phyloP scores from a whole-genome alignment of 2,329 filamentous ascomycete species.

The Aspergillus nomiae region DNA sequence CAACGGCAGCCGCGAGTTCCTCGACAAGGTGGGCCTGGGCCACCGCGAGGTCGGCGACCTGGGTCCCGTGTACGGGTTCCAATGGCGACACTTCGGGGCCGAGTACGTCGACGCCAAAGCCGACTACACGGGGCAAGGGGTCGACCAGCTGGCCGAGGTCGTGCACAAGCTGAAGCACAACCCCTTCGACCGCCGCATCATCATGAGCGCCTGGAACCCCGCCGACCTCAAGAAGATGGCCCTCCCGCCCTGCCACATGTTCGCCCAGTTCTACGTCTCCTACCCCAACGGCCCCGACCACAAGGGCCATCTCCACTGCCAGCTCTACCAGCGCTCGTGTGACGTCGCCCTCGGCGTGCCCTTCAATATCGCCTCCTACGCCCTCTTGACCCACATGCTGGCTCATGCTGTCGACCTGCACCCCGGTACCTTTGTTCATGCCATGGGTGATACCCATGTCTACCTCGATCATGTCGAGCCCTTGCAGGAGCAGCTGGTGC shows the following conservation, averaged over 20 bases:
- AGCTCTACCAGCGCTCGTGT: constrained; percentile 90
- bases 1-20: constrained; percentile 86
- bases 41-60: constrained; percentile 87
- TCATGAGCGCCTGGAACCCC: constrained; percentile 93
- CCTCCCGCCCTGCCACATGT: constrained; percentile 94
- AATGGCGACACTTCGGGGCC: constrained; percentile 97
- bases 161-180: constrained; percentile 79
- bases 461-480: constrained; percentile 93
- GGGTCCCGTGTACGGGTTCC: constrained; percentile 95
- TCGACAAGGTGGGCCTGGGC: constrained; percentile 79
- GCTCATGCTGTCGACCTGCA: constrained; percentile 82
- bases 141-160: constrained; percentile 92
- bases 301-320: constrained; percentile 77
- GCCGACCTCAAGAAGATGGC: constrained; percentile 85
- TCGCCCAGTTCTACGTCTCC: constrained; percentile 92
- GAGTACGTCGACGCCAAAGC: constrained; percentile 76
- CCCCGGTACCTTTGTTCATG: constrained; percentile 86
- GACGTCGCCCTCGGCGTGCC: constrained; percentile 97
- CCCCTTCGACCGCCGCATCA: constrained; percentile 87
- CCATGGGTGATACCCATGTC: constrained; percentile 97
- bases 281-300: constrained; percentile 54
- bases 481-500: constrained; percentile 73
- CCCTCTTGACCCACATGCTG: constrained; percentile 91
- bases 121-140: constrained; percentile 85
- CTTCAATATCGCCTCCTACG: constrained; percentile 97